phyloP scores from a whole-genome alignment of 805 yeast species.

The Candida jianshihensis region DNA sequence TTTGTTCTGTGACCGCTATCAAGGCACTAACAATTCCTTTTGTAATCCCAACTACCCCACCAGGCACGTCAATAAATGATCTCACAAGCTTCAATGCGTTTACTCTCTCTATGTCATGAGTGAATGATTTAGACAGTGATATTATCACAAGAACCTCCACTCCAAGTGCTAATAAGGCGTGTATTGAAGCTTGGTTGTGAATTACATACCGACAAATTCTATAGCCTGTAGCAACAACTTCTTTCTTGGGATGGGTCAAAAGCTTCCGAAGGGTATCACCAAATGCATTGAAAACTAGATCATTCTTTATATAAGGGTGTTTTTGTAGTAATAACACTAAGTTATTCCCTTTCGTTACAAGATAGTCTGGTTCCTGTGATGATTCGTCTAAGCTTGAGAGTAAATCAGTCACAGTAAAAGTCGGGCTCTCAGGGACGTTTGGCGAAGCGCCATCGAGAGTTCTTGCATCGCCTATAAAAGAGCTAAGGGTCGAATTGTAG shows the following conservation, averaged over 20 bases:
- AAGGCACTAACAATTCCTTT: conserved; percentile 63
- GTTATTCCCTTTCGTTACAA: conserved; percentile 59
- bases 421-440: conserved; percentile 32
- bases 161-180: conserved; percentile 44
- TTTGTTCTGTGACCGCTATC: conserved; percentile 52
- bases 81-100: conserved; percentile 73
- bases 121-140: conserved; percentile 53
- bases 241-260: conserved; percentile 48
- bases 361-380: conserved; percentile 40
- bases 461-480: background rate
- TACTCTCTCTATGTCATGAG: conserved; percentile 55
- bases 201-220: conserved; percentile 63
- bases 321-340: conserved; percentile 48
- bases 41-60: conserved; percentile 46
- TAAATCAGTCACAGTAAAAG: conserved; percentile 61
- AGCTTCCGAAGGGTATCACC: conserved; percentile 53
- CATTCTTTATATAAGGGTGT: conserved; percentile 56
- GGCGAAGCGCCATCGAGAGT: no score
- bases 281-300: conserved; percentile 52
- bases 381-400: conserved; percentile 48
- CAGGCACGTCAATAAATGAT: conserved; percentile 45
- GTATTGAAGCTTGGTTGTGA: conserved; percentile 45
- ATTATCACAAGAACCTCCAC: conserved; percentile 58
- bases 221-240: conserved; percentile 70
- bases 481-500: background rate